Conservation (phyloP, 2,329 filamentous ascomycete species). For the Aspergillus novoparasiticus region DNA sequence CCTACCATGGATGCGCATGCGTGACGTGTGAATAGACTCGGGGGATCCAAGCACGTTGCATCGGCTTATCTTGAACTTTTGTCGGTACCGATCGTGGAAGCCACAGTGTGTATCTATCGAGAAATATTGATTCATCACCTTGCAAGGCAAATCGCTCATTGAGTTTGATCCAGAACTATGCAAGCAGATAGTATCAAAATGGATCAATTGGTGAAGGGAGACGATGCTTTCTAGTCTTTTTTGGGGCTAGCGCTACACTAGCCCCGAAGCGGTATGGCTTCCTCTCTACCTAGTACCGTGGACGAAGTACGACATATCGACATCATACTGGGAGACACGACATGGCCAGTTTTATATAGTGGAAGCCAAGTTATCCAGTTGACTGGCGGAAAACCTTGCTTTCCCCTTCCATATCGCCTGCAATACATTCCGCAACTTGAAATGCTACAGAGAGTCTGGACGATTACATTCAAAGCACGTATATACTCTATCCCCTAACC, state of each 20-base stretch:
- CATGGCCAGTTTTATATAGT: too few species aligned
- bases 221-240: too few species aligned
- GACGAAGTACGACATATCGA: too few species aligned
- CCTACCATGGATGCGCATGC: neutral
- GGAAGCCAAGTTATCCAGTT: too few species aligned
- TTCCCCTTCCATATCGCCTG: too few species aligned
- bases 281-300: neutral
- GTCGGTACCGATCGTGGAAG: neutral
- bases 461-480: neutral
- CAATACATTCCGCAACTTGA: too few species aligned
- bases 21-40: neutral
- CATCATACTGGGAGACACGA: too few species aligned
- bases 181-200: neutral
- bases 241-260: neutral
- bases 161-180: neutral
- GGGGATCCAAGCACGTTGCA: neutral
- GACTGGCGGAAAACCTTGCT: too few species aligned
- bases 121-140: neutral
- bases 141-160: neutral
- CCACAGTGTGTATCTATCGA: neutral
- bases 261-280: neutral
- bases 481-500: conserved; percentile 7
- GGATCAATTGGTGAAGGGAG: neutral
- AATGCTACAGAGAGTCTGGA: neutral
- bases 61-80: neutral